phyloP scores from a whole-genome alignment of 2,329 filamentous ascomycete genomes.

The Sphaerulina musiva region DNA sequence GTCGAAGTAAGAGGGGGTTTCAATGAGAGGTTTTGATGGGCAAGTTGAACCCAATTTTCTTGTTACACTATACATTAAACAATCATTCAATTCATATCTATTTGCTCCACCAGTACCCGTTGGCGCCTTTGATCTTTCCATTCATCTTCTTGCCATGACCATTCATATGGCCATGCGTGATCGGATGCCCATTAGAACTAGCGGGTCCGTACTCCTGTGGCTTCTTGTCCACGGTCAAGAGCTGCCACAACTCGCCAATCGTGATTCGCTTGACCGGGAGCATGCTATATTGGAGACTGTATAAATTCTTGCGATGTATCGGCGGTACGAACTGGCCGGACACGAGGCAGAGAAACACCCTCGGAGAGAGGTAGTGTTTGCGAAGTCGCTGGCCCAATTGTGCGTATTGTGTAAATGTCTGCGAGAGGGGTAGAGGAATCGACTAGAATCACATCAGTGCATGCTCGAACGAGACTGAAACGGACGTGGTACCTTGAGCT shows the following conservation, averaged over 20 bases:
- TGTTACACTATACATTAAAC: conserved; percentile 1
- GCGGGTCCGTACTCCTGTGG: conserved; percentile 12
- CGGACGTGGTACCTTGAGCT: conserved; percentile 61
- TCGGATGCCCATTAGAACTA: conserved; percentile 20
- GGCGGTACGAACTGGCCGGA: conserved; percentile 83
- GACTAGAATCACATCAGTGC: conserved; percentile 50
- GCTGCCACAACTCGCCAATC: conserved; percentile 74
- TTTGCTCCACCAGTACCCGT: conserved; percentile 31
- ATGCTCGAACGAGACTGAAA: not conserved
- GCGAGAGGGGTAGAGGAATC: conserved; percentile 79
- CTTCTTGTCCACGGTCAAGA: conserved; percentile 24
- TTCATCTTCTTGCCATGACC: conserved; percentile 12
- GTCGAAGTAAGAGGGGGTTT: no score
- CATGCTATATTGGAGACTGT: conserved; percentile 97
- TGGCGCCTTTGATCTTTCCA: conserved; percentile 13
- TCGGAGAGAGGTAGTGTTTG: conserved; percentile 88
- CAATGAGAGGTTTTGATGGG: no score
- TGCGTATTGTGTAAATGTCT: conserved; percentile 96
- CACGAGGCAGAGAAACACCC: conserved; percentile 78
- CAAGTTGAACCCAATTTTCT: no score
- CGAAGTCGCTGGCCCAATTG: conserved; percentile 86
- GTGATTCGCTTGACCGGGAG: conserved; percentile 73
- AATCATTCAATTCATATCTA: conserved; percentile 8
- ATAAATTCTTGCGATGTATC: conserved; percentile 88
- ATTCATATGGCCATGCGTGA: conserved; percentile 8